Evolutionary conservation across 495 filamentous ascomycete genomes (phyloP).

Genomic region (Penicillium alfredii): DNA sequence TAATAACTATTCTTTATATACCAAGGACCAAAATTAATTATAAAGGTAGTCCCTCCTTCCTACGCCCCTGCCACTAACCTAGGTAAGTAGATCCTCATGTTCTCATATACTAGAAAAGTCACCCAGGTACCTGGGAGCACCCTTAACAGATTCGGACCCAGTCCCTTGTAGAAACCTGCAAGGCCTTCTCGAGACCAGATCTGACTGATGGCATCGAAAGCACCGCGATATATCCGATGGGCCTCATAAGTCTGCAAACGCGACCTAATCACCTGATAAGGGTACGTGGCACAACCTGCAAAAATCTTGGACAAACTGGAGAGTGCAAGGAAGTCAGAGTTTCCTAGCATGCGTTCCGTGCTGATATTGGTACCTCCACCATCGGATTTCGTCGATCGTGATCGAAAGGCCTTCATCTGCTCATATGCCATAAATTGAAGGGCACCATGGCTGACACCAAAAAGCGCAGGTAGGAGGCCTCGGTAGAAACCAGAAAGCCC

Average conservation of each 20-base stretch:
- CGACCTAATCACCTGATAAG: conserved; percentile 84
- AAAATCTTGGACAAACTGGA: conserved; percentile 81
- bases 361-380: conserved; percentile 2
- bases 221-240: conserved; percentile 54
- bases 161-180: conserved; percentile 85
- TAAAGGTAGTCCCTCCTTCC: too few relatives aligned
- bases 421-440: conserved; percentile 97
- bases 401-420: conserved; percentile 62
- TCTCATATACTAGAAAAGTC: conserved; percentile 98
- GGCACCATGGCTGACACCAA: conserved; percentile 92
- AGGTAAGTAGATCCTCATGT: conserved; percentile 55
- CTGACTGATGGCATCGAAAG: conserved; percentile 62
- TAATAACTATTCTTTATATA: too few relatives aligned
- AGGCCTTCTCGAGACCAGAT: conserved; percentile 75
- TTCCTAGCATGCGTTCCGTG: conserved; percentile 47
- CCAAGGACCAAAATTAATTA: too few relatives aligned
- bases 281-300: conserved; percentile 83
- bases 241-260: conserved; percentile 86
- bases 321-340: conserved; percentile 68
- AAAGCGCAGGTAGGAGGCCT: conserved; percentile 71
- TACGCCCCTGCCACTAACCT: conserved; percentile 6
- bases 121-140: conserved; percentile 94
- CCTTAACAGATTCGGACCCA: conserved; percentile 79
- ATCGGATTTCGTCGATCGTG: conserved; percentile 2
- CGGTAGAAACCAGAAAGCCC: conserved; percentile 77